Evolutionary conservation across 371 early-diverging fungal species (phyloP), one percentile per base, ranked within the genome.

Genomic region (Dipsacomyces acuminosporus): DNA sequence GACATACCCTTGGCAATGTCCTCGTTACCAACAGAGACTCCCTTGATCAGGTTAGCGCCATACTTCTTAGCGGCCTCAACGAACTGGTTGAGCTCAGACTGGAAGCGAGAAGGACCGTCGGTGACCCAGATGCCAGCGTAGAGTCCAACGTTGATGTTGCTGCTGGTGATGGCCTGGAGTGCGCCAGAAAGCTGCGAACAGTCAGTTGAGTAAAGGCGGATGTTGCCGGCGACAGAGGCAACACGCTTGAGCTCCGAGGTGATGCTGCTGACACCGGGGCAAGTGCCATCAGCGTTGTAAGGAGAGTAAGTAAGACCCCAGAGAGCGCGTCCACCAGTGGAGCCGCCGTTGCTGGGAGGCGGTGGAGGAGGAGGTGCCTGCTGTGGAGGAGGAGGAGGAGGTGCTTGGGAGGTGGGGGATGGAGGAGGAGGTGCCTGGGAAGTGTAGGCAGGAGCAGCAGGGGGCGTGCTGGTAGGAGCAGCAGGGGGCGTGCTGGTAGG

Each of bases 221-320:
- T 61, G 55, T 71, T 74, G 24, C 42, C 24, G 41, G 73, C 57
- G 1, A 61, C 74, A 0, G 18, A 15, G 1, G 71, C 65, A 0
- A 73, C 59, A 36, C 47, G 61, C 17, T 55, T 33, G 21, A 73
- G 62, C 30, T 73, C 52, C 1, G 36, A 34, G 3, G 60, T 34
- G 24, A 73, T 61, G 3, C 50, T 38, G 17, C 19, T 45, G 17
- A 44, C 44, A 35, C 57, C 61, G 1, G 73, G 61, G 54, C 73
- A 73, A 9, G 73, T 59, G 8, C 73, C 73, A 34, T 73, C 73
- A 17, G 42, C 42, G 45, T 73, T 73, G 51, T 73, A 73, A 3
- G 73, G 73, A 5, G 73, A 73, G 45, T 66, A 73, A 8, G 47
- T 62, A 36, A 73, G 56, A 2, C 73, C 73, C 73, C 73, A 73